Percentiles rank a stretch among this genome's conserved stretches.
These are phyloP conservation scores for Trichoderma asperellum DNA, from an alignment of 2,329 filamentous ascomycete genomes.

Conservation along the genomic window DNA sequence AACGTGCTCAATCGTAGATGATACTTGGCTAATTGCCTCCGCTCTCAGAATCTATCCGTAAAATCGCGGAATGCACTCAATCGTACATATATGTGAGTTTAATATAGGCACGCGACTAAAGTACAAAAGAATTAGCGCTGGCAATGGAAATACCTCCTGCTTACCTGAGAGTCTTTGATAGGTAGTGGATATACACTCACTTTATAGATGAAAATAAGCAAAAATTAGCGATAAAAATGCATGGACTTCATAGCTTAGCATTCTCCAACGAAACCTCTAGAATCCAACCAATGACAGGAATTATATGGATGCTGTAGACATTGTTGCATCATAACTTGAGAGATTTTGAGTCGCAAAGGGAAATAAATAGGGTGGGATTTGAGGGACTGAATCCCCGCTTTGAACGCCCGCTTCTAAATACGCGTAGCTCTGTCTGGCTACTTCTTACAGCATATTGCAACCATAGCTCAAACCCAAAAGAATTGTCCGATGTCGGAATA, in stretches of 20 bases:
- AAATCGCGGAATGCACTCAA: too few species aligned
- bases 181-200: not conserved
- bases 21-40: too few species aligned
- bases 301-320: not conserved
- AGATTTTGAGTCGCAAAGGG: not conserved
- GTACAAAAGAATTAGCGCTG: not conserved
- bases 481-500: not conserved
- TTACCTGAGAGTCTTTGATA: not conserved
- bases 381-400: not conserved
- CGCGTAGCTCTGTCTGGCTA: not conserved
- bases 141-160: not conserved
- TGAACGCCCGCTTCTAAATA: not conserved
- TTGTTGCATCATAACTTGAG: not conserved
- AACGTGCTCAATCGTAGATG: too few species aligned
- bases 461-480: not conserved
- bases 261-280: not conserved
- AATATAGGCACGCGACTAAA: not conserved
- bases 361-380: not conserved
- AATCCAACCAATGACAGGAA: not conserved
- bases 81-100: too few species aligned
- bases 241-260: too few species aligned
- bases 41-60: too few species aligned
- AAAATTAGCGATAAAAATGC: not conserved
- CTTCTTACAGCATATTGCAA: not conserved
- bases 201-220: not conserved